A percentile compares a stretch with the other conserved stretches of the same genome.
Conservation (phyloP, 352 stramenopile species). For the Phytophthora cryptogea region DNA sequence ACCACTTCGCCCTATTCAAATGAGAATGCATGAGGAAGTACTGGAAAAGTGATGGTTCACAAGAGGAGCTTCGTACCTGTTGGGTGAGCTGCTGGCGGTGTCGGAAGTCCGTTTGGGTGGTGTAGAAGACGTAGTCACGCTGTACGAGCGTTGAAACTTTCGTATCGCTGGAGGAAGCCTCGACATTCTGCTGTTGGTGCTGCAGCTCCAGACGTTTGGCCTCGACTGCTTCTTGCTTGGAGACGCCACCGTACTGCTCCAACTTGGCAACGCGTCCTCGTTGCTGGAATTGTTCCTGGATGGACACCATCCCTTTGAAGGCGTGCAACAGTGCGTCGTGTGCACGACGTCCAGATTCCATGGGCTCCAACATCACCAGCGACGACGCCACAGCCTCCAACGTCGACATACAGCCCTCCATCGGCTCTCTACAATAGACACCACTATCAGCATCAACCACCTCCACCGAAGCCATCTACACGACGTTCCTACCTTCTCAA, state of each 20-base stretch:
- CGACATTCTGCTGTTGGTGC: not conserved
- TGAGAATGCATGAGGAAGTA: not conserved
- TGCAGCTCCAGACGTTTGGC: constrained; percentile 24
- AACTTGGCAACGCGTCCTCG: constrained; percentile 36
- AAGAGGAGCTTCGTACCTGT: constrained; percentile 36
- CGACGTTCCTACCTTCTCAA: constrained; percentile 39
- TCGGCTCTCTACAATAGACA: constrained; percentile 55
- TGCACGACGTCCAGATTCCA: constrained; percentile 13
- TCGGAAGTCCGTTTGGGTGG: constrained; percentile 57
- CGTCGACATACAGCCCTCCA: constrained; percentile 75
- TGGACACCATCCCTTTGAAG: constrained; percentile 62
- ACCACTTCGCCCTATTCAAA: constrained; percentile 44
- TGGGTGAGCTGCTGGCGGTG: constrained; percentile 58
- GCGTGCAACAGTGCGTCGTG: constrained; percentile 41
- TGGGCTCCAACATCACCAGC: constrained; percentile 48
- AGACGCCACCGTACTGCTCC: constrained; percentile 42
- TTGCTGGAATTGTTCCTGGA: constrained; percentile 53
- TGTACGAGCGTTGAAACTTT: constrained; percentile 7
- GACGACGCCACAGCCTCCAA: constrained; percentile 68
- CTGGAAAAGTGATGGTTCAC: not conserved
- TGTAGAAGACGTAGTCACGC: constrained; percentile 66
- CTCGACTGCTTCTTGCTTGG: constrained; percentile 44
- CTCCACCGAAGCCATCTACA: not conserved
- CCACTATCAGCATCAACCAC: constrained; percentile 3
- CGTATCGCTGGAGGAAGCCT: not conserved